Evolutionary conservation across 176 grass and related monocot species (phyloP).

Genomic region (Ampelocalamus luodianensis): DNA sequence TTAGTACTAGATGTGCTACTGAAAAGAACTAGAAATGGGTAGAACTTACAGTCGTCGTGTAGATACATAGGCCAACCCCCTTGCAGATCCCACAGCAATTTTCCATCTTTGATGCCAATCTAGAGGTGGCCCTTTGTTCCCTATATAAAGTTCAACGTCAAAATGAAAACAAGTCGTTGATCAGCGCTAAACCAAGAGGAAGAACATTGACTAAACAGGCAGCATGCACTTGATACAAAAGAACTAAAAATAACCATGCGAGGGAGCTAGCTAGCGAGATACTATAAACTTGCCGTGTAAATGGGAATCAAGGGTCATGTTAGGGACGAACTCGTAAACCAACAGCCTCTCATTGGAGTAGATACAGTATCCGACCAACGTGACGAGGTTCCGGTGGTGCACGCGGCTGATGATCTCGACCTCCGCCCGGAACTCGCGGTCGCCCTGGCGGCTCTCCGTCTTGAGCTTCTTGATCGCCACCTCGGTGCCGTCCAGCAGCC

Average conservation of each 20-base stretch:
- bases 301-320: conserved; percentile 16
- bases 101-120: conserved; percentile 54
- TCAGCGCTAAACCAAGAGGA: background rate
- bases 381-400: conserved; percentile 87
- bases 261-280: no score
- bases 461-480: no score
- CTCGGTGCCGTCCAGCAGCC: no score
- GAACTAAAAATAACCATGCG: no score
- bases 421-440: background rate
- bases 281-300: no score
- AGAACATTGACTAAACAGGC: background rate
- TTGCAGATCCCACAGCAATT: conserved; percentile 55
- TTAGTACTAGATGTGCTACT: background rate
- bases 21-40: background rate
- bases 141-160: conserved; percentile 3
- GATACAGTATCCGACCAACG: conserved; percentile 70
- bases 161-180: background rate
- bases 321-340: conserved; percentile 44
- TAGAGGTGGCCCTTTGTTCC: conserved; percentile 35
- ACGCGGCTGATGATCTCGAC: conserved; percentile 79
- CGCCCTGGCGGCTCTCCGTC: no score
- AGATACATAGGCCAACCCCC: conserved; percentile 58
- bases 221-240: background rate
- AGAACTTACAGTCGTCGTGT: conserved; percentile 63
- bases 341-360: no score